Evolutionary conservation across 495 filamentous ascomycete species (phyloP).

Genomic region (Penicillium soppii): DNA sequence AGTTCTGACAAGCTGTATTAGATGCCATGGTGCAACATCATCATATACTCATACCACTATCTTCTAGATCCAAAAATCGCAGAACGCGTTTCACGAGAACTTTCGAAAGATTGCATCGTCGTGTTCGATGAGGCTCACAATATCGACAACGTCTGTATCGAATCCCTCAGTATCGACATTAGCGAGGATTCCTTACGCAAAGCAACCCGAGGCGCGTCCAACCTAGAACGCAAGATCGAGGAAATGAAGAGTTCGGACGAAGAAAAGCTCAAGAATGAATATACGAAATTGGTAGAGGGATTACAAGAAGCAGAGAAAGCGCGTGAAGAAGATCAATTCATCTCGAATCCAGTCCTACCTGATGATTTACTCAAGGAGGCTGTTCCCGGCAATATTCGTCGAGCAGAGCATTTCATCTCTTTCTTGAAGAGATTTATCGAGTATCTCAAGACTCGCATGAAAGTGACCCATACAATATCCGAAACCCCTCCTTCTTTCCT

Average conservation of each 20-base stretch:
- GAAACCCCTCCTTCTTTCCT: conserved; percentile 96
- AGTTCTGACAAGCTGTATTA: conserved; percentile 29
- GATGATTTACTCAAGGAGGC: conserved; percentile 66
- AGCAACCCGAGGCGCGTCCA: conserved; percentile 84
- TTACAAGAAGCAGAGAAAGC: conserved; percentile 83
- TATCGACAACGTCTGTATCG: conserved; percentile 99
- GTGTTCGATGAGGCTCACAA: conserved; percentile 99
- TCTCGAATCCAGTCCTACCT: conserved; percentile 74
- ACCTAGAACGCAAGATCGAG: conserved; percentile 82
- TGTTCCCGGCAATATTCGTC: conserved; percentile 91
- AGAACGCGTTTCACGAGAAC: conserved; percentile 90
- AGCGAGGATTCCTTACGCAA: conserved; percentile 90
- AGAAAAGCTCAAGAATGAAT: conserved; percentile 91
- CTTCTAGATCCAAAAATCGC: conserved; percentile 97
- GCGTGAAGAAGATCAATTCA: conserved; percentile 90
- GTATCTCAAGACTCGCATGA: conserved; percentile 98
- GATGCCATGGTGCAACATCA: conserved; percentile 99
- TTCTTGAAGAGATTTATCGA: conserved; percentile 97
- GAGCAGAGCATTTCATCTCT: conserved; percentile 93
- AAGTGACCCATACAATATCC: conserved; percentile 93
- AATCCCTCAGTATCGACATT: conserved; percentile 93
- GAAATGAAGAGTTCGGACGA: conserved; percentile 93
- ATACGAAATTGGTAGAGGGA: conserved; percentile 92
- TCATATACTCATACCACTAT: conserved; percentile 99
- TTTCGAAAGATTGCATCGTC: conserved; percentile 97